These are phyloP conservation scores for Conidiobolus incongruus DNA, from an alignment of 371 early-diverging fungal species.

Conservation along the genomic window DNA sequence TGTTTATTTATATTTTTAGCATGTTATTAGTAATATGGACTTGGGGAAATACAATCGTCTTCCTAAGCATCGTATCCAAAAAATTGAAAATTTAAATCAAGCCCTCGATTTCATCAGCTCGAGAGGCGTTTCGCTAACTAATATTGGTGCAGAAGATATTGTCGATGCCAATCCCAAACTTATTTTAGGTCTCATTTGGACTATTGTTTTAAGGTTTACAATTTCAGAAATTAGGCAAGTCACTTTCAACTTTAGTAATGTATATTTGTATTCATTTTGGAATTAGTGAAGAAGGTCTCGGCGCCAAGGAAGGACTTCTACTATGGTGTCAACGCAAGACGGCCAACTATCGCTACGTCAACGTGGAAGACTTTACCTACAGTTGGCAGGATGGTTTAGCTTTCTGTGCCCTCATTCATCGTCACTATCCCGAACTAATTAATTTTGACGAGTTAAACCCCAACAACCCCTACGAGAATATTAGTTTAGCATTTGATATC, in stretches of 20 bases:
- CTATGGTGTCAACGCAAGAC: slow-evolving; percentile 96
- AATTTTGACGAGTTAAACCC: slow-evolving; percentile 88
- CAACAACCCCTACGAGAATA: slow-evolving; percentile 62
- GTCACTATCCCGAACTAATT: slow-evolving; percentile 87
- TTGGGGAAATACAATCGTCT: slow-evolving; percentile 59
- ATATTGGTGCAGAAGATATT: slow-evolving; percentile 94
- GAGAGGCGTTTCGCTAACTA: slow-evolving; percentile 70
- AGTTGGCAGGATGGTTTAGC: slow-evolving; percentile 91
- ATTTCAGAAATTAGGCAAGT: slow-evolving; percentile 70
- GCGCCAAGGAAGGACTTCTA: slow-evolving; percentile 76
- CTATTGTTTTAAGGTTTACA: slow-evolving; percentile 85
- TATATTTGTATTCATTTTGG: neutral
- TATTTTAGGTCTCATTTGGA: slow-evolving; percentile 95
- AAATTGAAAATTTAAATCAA: slow-evolving; percentile 88
- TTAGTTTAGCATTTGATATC: slow-evolving; percentile 83
- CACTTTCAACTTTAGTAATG: neutral
- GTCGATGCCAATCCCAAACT: slow-evolving; percentile 87
- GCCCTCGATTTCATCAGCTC: slow-evolving; percentile 79
- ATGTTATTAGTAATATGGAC: slow-evolving; percentile 58
- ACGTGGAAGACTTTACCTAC: slow-evolving; percentile 66
- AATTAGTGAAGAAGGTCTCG: slow-evolving; percentile 68
- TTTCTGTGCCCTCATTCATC: slow-evolving; percentile 92
- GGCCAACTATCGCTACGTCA: slow-evolving; percentile 55
- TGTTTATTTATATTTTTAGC: slow-evolving; percentile 15
- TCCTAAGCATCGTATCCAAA: slow-evolving; percentile 83